Evolutionary conservation across 345 rosid genomes (phyloP).

Genomic region (Dovyalis caffra): DNA sequence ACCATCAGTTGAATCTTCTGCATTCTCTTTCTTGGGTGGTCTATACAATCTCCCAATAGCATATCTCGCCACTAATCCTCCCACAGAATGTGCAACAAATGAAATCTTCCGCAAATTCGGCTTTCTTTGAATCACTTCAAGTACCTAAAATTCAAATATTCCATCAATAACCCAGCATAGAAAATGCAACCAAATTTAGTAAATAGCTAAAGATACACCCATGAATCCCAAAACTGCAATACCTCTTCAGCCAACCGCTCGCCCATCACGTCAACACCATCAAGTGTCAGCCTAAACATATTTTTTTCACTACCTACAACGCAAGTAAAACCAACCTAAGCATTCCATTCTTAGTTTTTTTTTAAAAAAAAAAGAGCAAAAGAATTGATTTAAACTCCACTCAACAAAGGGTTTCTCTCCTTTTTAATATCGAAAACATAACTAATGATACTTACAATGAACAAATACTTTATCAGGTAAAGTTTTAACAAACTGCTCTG

Average conservation of each 20-base stretch:
- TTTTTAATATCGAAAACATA: background rate
- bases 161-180: background rate
- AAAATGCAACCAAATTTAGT: background rate
- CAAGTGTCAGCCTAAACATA: conserved; percentile 56
- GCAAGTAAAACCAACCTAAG: background rate
- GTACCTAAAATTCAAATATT: conserved; percentile 51
- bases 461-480: conserved; percentile 82
- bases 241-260: conserved; percentile 90
- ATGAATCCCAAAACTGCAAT: background rate
- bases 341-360: background rate
- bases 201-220: background rate
- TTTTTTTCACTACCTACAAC: conserved; percentile 80
- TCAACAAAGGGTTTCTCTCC: background rate
- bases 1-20: conserved; percentile 24
- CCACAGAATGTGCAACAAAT: conserved; percentile 88
- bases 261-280: conserved; percentile 99
- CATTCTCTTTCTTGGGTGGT: conserved; percentile 39
- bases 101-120: conserved; percentile 76
- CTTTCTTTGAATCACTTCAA: conserved; percentile 61
- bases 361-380: background rate
- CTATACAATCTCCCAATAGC: conserved; percentile 85
- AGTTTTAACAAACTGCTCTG: conserved; percentile 71
- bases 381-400: conserved; percentile 2
- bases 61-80: conserved; percentile 91
- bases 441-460: conserved; percentile 57